Evolutionary conservation across 208 protist genomes (phyloP), one percentile per base, ranked within the genome.

Genomic region (Kentomonas sorsogonicus): DNA sequence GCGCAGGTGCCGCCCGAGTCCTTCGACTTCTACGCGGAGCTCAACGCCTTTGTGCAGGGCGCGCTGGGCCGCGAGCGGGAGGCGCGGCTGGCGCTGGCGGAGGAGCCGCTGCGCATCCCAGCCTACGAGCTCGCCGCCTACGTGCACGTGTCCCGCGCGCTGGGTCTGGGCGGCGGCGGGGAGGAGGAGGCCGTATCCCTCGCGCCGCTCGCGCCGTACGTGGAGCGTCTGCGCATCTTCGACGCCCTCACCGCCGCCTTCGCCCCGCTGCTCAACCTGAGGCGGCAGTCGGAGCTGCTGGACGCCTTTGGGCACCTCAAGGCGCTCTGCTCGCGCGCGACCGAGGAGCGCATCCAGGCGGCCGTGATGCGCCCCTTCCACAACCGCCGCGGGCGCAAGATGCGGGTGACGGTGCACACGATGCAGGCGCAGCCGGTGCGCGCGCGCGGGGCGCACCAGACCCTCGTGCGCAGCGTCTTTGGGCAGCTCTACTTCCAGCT

Each of bases 401-500:
- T 71, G 1, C 75, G 68, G 25, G 89, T 95, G 31, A 91, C 81
- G 30, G 83, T 95, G 60, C 85, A 95, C 71, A 77, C 84, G 23
- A 90, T 92, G 83, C 83, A 85, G 39, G 86, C 89, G 11, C 71
- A 77, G 58, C 74, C 82, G 22, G 78, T 72, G 16, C 66, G 71
- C 22, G 58, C 64, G 13, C 70, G 82, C 16, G 83, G 86, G 30
- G 59, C 79, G 1, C 79, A 79, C 47, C 75, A 71, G 20, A 89
- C 83, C 26, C 63, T 95, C 29, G 75, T 86, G 72, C 79, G 81
- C 27, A 92, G 79, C 31, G 60, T 95, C 30, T 95, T 93, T 67
- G 89, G 86, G 0, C 86, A 95, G 63, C 63, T 95, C 15, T 92
- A 91, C 61, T 53, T 87, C 5, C 89, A 95, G 40, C 77, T 95